These are phyloP conservation scores for Meira miltonrushii DNA, from an alignment of 1,284 basidiomycete genomes.

Conservation along the genomic window DNA sequence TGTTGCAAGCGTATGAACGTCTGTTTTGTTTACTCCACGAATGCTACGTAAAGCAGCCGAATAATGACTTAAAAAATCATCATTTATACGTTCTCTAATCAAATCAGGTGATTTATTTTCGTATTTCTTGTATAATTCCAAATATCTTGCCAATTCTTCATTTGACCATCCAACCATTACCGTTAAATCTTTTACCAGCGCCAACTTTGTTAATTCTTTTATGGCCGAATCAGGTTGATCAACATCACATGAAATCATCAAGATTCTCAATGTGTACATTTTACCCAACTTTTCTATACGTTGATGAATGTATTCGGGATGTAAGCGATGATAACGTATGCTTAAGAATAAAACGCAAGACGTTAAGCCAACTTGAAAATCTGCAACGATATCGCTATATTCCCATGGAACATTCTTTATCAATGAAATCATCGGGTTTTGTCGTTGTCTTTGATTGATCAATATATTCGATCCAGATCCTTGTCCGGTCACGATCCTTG, in stretches of 20 bases:
- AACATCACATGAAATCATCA: constrained; percentile 89
- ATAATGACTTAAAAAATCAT: constrained; percentile 75
- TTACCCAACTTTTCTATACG: constrained; percentile 80
- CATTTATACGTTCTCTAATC: constrained; percentile 87
- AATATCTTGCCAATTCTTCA: constrained; percentile 87
- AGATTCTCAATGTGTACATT: constrained; percentile 74
- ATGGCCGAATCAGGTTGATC: constrained; percentile 84
- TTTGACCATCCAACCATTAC: constrained; percentile 80
- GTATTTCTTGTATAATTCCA: constrained; percentile 84
- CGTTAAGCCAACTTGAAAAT: constrained; percentile 55
- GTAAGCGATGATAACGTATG: constrained; percentile 87
- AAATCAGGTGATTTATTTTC: constrained; percentile 88
- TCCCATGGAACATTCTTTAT: constrained; percentile 87
- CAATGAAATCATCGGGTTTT: constrained; percentile 78
- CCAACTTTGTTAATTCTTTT: constrained; percentile 77
- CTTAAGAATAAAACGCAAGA: constrained; percentile 57
- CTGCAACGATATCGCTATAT: constrained; percentile 85
- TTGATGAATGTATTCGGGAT: constrained; percentile 91
- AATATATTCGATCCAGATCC: constrained; percentile 38
- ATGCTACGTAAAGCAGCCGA: constrained; percentile 83
- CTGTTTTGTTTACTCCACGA: constrained; percentile 92
- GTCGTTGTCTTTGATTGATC: constrained; percentile 59
- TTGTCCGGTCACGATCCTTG: constrained; percentile 13
- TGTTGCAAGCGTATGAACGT: constrained; percentile 84
- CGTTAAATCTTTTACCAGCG: constrained; percentile 81